A percentile compares a stretch with the other conserved stretches of the same genome.
phyloP scores from a whole-genome alignment of 1,139 yeast species.

The Protomyces pachydermus region DNA sequence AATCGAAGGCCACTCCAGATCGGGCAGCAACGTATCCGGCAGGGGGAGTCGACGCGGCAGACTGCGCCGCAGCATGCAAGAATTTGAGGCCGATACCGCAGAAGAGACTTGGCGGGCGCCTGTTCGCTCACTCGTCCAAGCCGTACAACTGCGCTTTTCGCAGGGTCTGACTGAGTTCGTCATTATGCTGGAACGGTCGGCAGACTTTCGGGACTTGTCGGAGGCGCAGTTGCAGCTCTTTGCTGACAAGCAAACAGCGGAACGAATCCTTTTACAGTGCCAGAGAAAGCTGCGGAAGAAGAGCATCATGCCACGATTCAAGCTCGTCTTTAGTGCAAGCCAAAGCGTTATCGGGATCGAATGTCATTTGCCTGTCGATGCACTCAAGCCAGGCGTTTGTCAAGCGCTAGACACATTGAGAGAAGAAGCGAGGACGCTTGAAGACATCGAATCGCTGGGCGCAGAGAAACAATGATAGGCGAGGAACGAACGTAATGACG shows the following conservation, averaged over 20 bases:
- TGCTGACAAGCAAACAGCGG: neutral
- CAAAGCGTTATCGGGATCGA: neutral
- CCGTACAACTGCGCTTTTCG: neutral
- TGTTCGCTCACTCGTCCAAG: neutral
- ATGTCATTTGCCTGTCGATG: neutral
- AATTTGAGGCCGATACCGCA: neutral
- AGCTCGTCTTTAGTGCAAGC: neutral
- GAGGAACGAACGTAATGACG: too few species aligned
- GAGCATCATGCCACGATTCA: neutral
- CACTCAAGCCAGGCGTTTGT: neutral
- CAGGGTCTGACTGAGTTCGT: neutral
- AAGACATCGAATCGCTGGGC: neutral
- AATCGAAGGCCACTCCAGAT: neutral
- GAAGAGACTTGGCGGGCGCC: neutral
- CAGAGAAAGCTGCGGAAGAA: neutral
- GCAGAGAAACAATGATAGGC: too few species aligned
- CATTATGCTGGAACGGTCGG: neutral
- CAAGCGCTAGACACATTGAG: neutral
- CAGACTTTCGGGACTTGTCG: neutral
- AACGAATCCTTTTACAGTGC: neutral
- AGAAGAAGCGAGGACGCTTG: neutral
- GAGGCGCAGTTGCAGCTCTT: neutral
- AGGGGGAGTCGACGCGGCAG: neutral
- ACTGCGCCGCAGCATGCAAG: neutral
- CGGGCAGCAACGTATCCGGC: neutral